These are phyloP conservation scores for Medicago ruthenica DNA, from an alignment of 306 rosid genomes.

Conservation along the genomic window DNA sequence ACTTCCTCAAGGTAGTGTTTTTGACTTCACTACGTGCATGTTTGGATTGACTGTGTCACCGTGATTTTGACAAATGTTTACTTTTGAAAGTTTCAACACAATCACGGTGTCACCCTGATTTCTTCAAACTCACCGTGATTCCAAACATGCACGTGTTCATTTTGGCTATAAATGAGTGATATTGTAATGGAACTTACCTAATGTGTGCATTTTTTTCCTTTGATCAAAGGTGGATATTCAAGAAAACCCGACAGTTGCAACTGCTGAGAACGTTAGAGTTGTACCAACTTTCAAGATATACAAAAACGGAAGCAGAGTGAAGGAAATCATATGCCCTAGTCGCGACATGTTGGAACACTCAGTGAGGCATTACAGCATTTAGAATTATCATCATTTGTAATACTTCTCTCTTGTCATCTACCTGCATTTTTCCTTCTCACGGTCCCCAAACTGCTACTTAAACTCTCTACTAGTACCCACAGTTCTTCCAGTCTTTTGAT, in stretches of 20 bases:
- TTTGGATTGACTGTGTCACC: neutral
- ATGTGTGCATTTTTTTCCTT: conserved; percentile 37
- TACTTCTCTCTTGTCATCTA: conserved; percentile 44
- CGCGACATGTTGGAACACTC: conserved; percentile 90
- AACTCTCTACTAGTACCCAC: conserved; percentile 47
- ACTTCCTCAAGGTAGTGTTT: conserved; percentile 77
- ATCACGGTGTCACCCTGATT: neutral
- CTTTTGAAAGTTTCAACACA: neutral
- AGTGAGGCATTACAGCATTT: conserved; percentile 86
- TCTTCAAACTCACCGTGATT: neutral
- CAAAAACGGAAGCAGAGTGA: conserved; percentile 81
- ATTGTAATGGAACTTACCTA: conserved; percentile 17
- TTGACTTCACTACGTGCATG: neutral
- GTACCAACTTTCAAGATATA: conserved; percentile 97
- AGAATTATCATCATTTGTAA: conserved; percentile 50
- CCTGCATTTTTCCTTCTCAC: conserved; percentile 43
- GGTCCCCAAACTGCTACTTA: conserved; percentile 39
- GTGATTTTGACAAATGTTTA: neutral
- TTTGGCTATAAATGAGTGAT: neutral
- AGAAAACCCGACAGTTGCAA: conserved; percentile 65
- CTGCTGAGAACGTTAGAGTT: conserved; percentile 73
- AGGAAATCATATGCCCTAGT: conserved; percentile 88
- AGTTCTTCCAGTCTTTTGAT: conserved; percentile 51
- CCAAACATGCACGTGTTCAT: neutral
- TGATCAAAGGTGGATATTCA: conserved; percentile 77